phyloP scores from a whole-genome alignment of 805 yeast species.

The Starmerella asiatica region DNA sequence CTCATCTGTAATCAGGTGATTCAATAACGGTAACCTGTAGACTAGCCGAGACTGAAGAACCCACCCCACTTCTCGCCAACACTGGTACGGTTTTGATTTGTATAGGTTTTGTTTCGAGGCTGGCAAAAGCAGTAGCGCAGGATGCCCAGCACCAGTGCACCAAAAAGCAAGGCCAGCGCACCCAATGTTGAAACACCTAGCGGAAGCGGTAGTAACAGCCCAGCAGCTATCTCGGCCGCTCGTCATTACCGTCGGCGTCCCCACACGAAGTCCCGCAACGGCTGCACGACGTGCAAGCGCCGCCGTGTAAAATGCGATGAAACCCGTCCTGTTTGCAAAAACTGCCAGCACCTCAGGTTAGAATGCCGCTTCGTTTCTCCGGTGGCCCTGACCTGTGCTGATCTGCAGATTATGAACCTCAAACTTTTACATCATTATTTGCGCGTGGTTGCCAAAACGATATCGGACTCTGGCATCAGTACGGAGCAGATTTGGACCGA shows the following conservation, averaged over 20 bases:
- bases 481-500: constrained; percentile 75
- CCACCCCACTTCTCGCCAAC: no score
- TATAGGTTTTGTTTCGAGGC: no score
- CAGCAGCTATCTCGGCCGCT: not conserved
- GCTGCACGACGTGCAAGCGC: constrained; percentile 79
- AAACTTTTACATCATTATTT: constrained; percentile 79
- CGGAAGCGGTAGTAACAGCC: not conserved
- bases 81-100: no score
- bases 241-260: constrained; percentile 50
- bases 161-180: no score
- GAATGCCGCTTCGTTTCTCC: constrained; percentile 49
- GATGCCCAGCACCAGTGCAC: no score
- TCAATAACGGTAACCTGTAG: no score
- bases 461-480: constrained; percentile 81
- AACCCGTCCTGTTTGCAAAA: constrained; percentile 59
- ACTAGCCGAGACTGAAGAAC: no score
- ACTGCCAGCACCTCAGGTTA: constrained; percentile 67
- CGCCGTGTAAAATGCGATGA: constrained; percentile 93
- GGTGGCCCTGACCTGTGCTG: constrained; percentile 24
- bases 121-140: no score
- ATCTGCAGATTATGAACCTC: constrained; percentile 59
- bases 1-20: no score
- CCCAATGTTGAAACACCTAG: no score
- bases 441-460: constrained; percentile 69
- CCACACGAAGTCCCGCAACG: constrained; percentile 77